Evolutionary conservation across 306 rosid genomes (phyloP).

Genomic region (Crataegus laevigata): DNA sequence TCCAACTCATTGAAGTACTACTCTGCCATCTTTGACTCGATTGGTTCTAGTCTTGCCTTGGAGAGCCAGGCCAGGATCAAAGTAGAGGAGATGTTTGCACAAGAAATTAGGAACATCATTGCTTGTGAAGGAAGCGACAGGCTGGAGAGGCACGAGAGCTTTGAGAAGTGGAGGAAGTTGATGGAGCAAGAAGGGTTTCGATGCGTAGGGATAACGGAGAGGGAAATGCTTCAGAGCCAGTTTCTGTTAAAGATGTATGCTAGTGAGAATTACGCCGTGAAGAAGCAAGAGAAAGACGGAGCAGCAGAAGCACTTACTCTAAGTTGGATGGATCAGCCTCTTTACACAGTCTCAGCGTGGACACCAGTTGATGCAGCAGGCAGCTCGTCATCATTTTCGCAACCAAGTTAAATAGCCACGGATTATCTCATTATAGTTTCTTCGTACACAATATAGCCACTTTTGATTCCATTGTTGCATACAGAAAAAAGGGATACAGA

Average conservation of each 20-base stretch:
- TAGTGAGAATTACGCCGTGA: constrained; percentile 42
- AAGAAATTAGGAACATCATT: constrained; percentile 74
- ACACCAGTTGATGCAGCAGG: constrained; percentile 55
- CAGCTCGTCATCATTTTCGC: constrained; percentile 60
- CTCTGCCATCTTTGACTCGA: constrained; percentile 65
- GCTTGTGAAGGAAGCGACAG: constrained; percentile 89
- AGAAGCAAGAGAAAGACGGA: constrained; percentile 43
- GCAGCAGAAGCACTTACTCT: constrained; percentile 45
- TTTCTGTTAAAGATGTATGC: constrained; percentile 73
- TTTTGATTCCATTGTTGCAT: constrained; percentile 17
- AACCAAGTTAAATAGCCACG: constrained; percentile 32
- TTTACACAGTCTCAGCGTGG: constrained; percentile 89
- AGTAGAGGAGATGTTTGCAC: constrained; percentile 72
- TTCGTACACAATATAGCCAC: constrained; percentile 11
- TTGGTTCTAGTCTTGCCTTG: constrained; percentile 49
- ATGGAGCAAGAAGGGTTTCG: constrained; percentile 75
- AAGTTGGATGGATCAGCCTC: constrained; percentile 66
- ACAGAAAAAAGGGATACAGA: constrained; percentile 31
- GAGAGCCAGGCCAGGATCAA: constrained; percentile 54
- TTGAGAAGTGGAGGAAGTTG: constrained; percentile 70
- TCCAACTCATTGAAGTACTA: constrained; percentile 61
- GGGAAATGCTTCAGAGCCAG: constrained; percentile 62
- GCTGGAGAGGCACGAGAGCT: constrained; percentile 74
- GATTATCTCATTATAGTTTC: constrained; percentile 12
- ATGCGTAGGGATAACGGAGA: constrained; percentile 39